Evolutionary conservation across 805 yeast species (phyloP).

Genomic region (Ogataea wickerhamii): DNA sequence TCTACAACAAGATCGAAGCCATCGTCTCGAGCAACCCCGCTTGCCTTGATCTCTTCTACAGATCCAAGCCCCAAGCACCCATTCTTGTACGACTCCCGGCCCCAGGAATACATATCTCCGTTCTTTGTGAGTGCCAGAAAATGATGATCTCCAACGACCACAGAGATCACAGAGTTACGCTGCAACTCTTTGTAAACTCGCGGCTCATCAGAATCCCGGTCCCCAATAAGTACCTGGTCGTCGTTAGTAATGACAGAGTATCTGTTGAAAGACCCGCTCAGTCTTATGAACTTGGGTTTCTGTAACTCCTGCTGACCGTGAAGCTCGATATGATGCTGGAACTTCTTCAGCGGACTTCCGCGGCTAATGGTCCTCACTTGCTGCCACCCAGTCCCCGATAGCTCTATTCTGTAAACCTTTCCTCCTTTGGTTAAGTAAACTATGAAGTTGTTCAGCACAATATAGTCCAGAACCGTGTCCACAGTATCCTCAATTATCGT

Average conservation of each 20-base stretch:
- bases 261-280: constrained; percentile 51
- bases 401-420: constrained; percentile 34
- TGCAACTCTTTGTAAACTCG: constrained; percentile 40
- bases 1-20: constrained; percentile 34
- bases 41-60: constrained; percentile 9
- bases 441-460: constrained; percentile 50
- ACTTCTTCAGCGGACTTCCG: constrained; percentile 20
- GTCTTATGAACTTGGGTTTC: constrained; percentile 40
- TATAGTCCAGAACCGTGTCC: constrained; percentile 50
- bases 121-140: constrained; percentile 53
- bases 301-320: constrained; percentile 21
- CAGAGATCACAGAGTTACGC: constrained; percentile 45
- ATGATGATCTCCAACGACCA: constrained; percentile 74
- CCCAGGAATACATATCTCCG: constrained; percentile 66
- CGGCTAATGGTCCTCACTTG: constrained; percentile 9
- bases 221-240: constrained; percentile 44
- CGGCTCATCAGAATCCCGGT: constrained; percentile 32
- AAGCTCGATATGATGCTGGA: constrained; percentile 31
- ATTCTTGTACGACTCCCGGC: constrained; percentile 54
- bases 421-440: constrained; percentile 48
- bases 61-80: constrained; percentile 72
- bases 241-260: constrained; percentile 55
- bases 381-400: constrained; percentile 19
- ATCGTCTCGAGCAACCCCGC: constrained; percentile 26
- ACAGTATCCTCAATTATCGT: constrained; percentile 32